These are phyloP conservation scores for Boletus smithii DNA, from an alignment of 1,284 basidiomycete species.

Conservation along the genomic window DNA sequence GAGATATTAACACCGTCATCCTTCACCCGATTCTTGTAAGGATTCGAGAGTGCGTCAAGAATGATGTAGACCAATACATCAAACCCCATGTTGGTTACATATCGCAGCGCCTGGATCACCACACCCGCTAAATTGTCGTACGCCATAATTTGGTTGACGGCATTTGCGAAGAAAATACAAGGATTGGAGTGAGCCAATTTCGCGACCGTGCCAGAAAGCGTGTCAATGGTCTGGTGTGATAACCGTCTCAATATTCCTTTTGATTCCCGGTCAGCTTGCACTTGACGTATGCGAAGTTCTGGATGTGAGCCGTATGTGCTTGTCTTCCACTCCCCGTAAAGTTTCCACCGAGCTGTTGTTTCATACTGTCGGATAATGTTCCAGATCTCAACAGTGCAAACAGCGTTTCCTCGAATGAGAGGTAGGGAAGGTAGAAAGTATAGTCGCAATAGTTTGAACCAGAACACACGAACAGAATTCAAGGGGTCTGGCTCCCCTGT, in stretches of 20 bases:
- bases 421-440: constrained; percentile 87
- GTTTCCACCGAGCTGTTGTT: constrained; percentile 76
- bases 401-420: constrained; percentile 80
- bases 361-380: constrained; percentile 77
- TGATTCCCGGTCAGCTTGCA: constrained; percentile 73
- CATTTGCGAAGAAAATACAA: constrained; percentile 85
- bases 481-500: constrained; percentile 49
- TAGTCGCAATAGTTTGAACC: constrained; percentile 78
- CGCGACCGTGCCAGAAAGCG: constrained; percentile 84
- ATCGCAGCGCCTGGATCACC: constrained; percentile 88
- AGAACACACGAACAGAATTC: constrained; percentile 62
- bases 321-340: constrained; percentile 96
- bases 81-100: constrained; percentile 88
- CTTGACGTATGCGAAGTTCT: constrained; percentile 68
- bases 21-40: constrained; percentile 82
- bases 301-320: constrained; percentile 66
- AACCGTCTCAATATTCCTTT: constrained; percentile 80
- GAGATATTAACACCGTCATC: constrained; percentile 90
- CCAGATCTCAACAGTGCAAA: constrained; percentile 88
- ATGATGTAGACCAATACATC: constrained; percentile 90
- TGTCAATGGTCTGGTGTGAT: constrained; percentile 79
- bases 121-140: constrained; percentile 94
- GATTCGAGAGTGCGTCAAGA: constrained; percentile 86
- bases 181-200: constrained; percentile 95
- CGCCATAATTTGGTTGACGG: constrained; percentile 92